These are phyloP conservation scores for Yamadazyma ubonensis DNA, from an alignment of 805 yeast genomes.

Conservation along the genomic window DNA sequence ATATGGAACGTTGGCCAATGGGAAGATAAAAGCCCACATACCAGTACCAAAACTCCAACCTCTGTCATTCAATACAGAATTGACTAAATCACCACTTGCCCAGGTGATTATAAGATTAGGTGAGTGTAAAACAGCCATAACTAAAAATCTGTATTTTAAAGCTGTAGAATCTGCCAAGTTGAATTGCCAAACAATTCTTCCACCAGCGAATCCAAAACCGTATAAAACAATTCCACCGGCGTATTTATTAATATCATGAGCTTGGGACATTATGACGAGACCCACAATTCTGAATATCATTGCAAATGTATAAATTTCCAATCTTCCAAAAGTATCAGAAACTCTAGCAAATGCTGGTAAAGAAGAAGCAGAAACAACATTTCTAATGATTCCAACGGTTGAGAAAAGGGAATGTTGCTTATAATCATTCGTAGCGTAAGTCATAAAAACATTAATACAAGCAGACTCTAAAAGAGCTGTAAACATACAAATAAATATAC, in stretches of 20 bases:
- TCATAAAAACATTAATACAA: constrained; percentile 26
- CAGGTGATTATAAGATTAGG: constrained; percentile 78
- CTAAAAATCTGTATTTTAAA: constrained; percentile 67
- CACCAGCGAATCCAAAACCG: constrained; percentile 59
- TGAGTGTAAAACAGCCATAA: constrained; percentile 62
- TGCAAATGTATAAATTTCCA: constrained; percentile 48
- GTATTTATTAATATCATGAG: constrained; percentile 53
- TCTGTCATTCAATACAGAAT: constrained; percentile 46
- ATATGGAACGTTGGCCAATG: constrained; percentile 60
- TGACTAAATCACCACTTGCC: constrained; percentile 62
- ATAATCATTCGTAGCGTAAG: constrained; percentile 57
- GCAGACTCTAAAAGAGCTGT: constrained; percentile 38
- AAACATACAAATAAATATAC: constrained; percentile 55
- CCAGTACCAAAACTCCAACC: constrained; percentile 66
- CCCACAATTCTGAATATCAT: constrained; percentile 60
- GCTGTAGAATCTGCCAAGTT: constrained; percentile 65
- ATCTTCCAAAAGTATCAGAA: constrained; percentile 64
- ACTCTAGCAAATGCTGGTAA: constrained; percentile 63
- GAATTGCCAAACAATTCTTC: constrained; percentile 53
- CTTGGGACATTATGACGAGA: constrained; percentile 60
- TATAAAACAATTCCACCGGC: constrained; percentile 64
- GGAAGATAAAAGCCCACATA: constrained; percentile 78
- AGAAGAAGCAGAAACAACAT: constrained; percentile 67
- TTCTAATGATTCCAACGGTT: constrained; percentile 55
- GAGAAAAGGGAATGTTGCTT: constrained; percentile 53